Conservation (phyloP, 306 rosid genomes). For the Vigna nakashimae region DNA sequence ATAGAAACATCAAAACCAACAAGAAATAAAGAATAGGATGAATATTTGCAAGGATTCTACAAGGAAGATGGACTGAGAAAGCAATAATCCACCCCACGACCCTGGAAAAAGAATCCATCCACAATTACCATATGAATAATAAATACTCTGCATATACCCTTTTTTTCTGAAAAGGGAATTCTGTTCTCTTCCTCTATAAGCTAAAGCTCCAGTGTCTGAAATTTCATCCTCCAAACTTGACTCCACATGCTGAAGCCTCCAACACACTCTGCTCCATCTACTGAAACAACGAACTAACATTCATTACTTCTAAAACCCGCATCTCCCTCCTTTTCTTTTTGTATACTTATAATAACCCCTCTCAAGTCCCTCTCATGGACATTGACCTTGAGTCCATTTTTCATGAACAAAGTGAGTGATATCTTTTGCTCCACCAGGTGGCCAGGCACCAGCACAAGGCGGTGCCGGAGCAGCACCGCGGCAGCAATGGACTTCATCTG, state of each 20-base stretch:
- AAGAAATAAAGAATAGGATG: conserved; percentile 61
- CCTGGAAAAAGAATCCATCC: conserved; percentile 45
- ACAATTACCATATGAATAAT: conserved; percentile 52
- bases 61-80: conserved; percentile 42
- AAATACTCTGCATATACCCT: conserved; percentile 51
- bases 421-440: conserved; percentile 90
- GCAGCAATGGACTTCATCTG: conserved; percentile 93
- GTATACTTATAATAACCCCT: conserved; percentile 54
- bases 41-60: conserved; percentile 54
- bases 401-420: conserved; percentile 92
- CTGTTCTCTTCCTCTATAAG: conserved; percentile 44
- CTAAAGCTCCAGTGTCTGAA: conserved; percentile 25
- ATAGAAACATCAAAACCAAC: conserved; percentile 38
- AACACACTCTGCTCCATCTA: background rate
- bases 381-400: conserved; percentile 81
- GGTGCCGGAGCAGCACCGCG: conserved; percentile 80
- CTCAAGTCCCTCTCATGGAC: conserved; percentile 66
- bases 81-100: conserved; percentile 38
- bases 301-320: conserved; percentile 37
- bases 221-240: background rate
- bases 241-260: conserved; percentile 15
- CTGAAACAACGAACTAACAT: conserved; percentile 34
- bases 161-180: conserved; percentile 11
- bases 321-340: conserved; percentile 40
- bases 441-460: conserved; percentile 64